A percentile compares a stretch with the other conserved stretches of the same genome.
Conservation (phyloP, 768 basidiomycete genomes). For the Termitomyces sp. region DNA sequence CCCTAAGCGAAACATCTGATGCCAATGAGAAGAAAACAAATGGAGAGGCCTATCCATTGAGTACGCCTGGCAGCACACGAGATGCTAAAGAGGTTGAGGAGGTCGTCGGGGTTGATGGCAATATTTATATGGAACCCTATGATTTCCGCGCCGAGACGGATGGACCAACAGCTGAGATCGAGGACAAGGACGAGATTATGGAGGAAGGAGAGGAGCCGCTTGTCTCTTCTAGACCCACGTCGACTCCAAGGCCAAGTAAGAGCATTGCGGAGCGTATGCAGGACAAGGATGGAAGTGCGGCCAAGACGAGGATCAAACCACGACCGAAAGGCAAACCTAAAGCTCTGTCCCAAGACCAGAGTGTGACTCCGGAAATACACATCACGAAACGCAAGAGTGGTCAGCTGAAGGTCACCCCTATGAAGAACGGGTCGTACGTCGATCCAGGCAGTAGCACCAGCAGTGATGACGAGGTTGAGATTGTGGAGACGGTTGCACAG, state of each 20-base stretch:
- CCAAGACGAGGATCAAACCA: slow-evolving; percentile 17
- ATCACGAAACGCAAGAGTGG: slow-evolving; percentile 10
- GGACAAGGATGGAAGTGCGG: slow-evolving; percentile 16
- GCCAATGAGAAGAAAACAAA: slow-evolving; percentile 6
- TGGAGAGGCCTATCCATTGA: slow-evolving; percentile 13
- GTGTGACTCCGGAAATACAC: slow-evolving; percentile 3
- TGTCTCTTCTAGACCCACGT: slow-evolving; percentile 2
- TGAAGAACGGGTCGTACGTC: slow-evolving; percentile 2
- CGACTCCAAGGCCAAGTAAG: slow-evolving; percentile 10
- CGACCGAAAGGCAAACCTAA: slow-evolving; percentile 14
- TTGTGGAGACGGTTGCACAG: slow-evolving; percentile 2
- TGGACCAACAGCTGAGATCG: neutral
- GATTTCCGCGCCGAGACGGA: neutral
- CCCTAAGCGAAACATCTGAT: slow-evolving; percentile 1
- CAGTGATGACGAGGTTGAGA: slow-evolving; percentile 15
- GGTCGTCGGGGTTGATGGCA: slow-evolving; percentile 11
- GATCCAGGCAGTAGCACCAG: slow-evolving; percentile 2
- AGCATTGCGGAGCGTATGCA: slow-evolving; percentile 15
- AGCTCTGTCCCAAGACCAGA: neutral
- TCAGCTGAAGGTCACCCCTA: slow-evolving; percentile 3
- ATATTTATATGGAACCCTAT: slow-evolving; percentile 4
- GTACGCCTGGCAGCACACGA: slow-evolving; percentile 27
- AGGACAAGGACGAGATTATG: neutral
- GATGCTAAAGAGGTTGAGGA: slow-evolving; percentile 27
- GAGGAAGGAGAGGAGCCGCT: slow-evolving; percentile 4